Base-by-base conservation (phyloP, 192 early-diverging fungal species). In the Podila verticillata region DNA sequence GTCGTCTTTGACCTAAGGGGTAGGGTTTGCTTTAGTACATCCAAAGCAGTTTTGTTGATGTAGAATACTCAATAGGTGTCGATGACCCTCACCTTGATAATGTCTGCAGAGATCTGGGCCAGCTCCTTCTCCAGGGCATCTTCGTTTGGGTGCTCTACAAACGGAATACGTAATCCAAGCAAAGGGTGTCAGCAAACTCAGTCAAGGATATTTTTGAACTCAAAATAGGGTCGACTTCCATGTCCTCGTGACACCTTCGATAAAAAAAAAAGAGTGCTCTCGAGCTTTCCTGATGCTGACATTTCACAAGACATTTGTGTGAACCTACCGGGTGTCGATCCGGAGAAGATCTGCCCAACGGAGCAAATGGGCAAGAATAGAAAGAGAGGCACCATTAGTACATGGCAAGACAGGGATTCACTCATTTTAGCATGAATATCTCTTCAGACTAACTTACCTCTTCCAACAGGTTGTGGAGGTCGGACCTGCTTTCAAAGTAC, bases 281-380 rank as follows among this genome's bases (percentile, higher is more conserved):
- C 24, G 39, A 39, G 39, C 12, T 13, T 39, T 39, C 39, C 2
- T 39, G 39, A 15, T 22, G 22, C 20, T n/a, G 51, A 54, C 51
- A 44, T 44, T 44, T 17, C 20, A 54, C 12, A 17, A 2, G 22
- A 44, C 39, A 44, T 30, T 12, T 24, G n/a, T n/a, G n/a, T n/a
- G 20, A 20, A 65, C 77, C 47, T 80, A 80, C 77, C 77, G 44
- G 77, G 69, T 30, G 77, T 80, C 26, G 70, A 68, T 80, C 70
- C 70, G 66, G 65, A 63, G 39, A 80, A 80, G 54, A 80, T 80
- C 77, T 80, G 26, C 22, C 32, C 1, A 31, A 58, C 39, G 66
- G 64, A 60, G 63, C 44, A 36, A 31, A 30, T 9, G 65, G 35
- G 32, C 8, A 56, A 66, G 48, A 67, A 19, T 29, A 29, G 32